These are phyloP conservation scores for Penicillium ucsense DNA, from an alignment of 495 filamentous ascomycete genomes.

Conservation along the genomic window DNA sequence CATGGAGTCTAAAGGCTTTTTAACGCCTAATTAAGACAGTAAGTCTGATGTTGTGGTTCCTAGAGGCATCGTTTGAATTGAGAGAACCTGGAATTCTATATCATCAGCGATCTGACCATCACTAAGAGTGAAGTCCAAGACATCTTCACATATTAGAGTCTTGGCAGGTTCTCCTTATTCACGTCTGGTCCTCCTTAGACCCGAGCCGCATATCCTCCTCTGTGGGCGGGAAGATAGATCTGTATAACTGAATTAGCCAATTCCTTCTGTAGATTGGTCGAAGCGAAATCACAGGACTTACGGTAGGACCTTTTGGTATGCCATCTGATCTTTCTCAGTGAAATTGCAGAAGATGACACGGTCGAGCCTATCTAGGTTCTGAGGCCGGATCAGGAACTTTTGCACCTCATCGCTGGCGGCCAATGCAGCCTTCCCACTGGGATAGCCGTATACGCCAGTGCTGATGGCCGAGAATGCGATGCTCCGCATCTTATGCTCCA, in stretches of 20 bases:
- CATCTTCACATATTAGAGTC: neutral
- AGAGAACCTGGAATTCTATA: too few relatives aligned
- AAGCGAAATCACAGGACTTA: constrained; percentile 35
- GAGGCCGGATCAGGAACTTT: constrained; percentile 52
- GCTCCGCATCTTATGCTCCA: constrained; percentile 50
- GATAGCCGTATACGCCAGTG: constrained; percentile 87
- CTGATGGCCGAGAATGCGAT: constrained; percentile 80
- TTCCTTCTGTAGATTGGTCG: neutral
- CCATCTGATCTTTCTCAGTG: constrained; percentile 61
- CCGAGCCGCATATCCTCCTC: neutral
- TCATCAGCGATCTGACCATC: too few relatives aligned
- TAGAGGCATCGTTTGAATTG: too few relatives aligned
- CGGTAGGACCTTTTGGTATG: constrained; percentile 64
- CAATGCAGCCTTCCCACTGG: constrained; percentile 57
- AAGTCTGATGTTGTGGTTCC: too few relatives aligned
- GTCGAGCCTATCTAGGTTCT: constrained; percentile 47
- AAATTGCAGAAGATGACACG: constrained; percentile 77
- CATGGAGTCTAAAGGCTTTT: too few relatives aligned
- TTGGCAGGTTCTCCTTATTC: neutral
- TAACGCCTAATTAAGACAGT: too few relatives aligned
- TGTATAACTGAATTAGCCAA: neutral
- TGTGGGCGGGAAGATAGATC: constrained; percentile 7
- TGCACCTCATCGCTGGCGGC: constrained; percentile 61
- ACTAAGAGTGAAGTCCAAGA: too few relatives aligned
- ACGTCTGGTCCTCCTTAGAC: neutral